Evolutionary conservation across 129 eudicot species (phyloP), one percentile per base, ranked within the genome.

Genomic region (Tagetes patula): DNA sequence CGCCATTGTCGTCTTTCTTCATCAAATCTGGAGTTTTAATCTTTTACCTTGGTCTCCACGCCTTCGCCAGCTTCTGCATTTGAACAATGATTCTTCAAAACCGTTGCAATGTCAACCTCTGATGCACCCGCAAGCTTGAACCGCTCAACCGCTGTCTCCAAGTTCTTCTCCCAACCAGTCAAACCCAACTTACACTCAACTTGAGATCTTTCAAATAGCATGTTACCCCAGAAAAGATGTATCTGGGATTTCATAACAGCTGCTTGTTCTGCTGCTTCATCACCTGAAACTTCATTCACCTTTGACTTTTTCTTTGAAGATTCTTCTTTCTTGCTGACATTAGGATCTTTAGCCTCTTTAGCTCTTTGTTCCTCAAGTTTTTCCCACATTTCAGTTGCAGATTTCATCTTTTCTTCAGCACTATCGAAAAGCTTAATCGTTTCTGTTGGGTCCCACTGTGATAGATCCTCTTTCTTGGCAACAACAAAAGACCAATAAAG

Each of bases 201-300:
- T 73, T 94, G 98, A 79, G 98, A 94, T 58, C 96, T 82, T 86
- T 94, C 98, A 63, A 87, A 94, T 52, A 90, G 93, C 98, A 94
- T 94, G 63, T 94, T 94, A 30, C 98, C 98, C 98, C 98, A 94
- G 65, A 90, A 94, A 11, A 94, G 78, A 86, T 94, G 96, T 67
- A 94, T 94, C 53, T 94, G 98, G 13, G 96, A 87, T 69, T 92
- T 85, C 98, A 94, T 94, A 30, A 90, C 93, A 32, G 91, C 98
- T 37, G 92, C 98, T 69, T 94, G 98, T 49, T 94, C 96, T 8
- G 92, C 98, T 31, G 86, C 90, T 70, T 94, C 98, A 46, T 90
- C 96, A 38, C 86, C 79, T 8, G 95, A 76, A 70, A 82, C 77
- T 36, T 94, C 96, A 68, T 83, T 82, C 36, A 36, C 76, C 77